Evolutionary conservation across 192 early-diverging fungal genomes (phyloP).

Genomic region (Coemansia sp.): DNA sequence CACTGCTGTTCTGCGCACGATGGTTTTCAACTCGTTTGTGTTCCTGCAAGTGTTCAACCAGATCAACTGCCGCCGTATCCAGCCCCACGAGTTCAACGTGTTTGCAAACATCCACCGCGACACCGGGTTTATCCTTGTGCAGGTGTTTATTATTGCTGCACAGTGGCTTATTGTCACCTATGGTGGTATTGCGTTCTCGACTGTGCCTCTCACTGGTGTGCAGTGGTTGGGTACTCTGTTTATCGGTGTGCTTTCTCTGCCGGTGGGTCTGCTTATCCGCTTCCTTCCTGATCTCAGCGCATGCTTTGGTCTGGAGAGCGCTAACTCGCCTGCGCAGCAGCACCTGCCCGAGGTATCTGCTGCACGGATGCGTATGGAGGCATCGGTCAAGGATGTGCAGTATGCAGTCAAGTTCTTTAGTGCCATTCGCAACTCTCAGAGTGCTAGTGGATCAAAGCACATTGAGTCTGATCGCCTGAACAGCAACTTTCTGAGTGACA

Average conservation of each 20-base stretch:
- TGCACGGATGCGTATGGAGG: conserved; percentile 48
- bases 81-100: conserved; percentile 67
- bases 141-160: conserved; percentile 63
- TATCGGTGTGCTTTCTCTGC: conserved; percentile 77
- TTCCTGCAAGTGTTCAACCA: conserved; percentile 95
- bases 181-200: conserved; percentile 88
- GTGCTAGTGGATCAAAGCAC: conserved; percentile 1
- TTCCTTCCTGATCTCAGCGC: conserved; percentile 69
- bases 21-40: conserved; percentile 93
- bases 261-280: conserved; percentile 76
- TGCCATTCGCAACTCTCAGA: conserved; percentile 52
- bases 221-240: conserved; percentile 82
- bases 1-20: conserved; percentile 59
- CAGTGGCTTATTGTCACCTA: conserved; percentile 86
- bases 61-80: conserved; percentile 85
- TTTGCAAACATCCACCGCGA: conserved; percentile 83
- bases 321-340: conserved; percentile 49
- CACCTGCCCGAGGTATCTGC: conserved; percentile 45
- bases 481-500: conserved; percentile 34
- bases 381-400: conserved; percentile 43
- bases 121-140: conserved; percentile 74
- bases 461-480: not conserved
- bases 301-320: conserved; percentile 51
- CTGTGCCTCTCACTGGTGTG: conserved; percentile 55
- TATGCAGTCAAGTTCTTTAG: conserved; percentile 51